A percentile compares a stretch with the other conserved stretches of the same genome.
Conservation (phyloP, 2,329 filamentous ascomycete genomes). For the Fusarium anguioides region DNA sequence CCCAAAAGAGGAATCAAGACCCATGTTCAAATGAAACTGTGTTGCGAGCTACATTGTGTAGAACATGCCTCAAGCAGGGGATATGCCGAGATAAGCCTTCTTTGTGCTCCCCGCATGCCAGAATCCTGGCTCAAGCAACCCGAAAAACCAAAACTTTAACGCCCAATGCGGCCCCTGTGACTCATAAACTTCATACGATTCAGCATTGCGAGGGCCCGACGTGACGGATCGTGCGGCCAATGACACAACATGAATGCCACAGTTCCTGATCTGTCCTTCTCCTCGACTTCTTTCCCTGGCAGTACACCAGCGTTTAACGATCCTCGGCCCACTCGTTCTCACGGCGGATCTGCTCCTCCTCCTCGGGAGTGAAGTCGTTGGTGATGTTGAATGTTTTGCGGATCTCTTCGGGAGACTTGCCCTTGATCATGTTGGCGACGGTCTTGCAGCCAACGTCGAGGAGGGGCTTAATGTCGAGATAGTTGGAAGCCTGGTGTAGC, state of each 20-base stretch:
- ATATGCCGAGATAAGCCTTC: slow-evolving; percentile 4
- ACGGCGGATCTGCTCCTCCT: slow-evolving; percentile 95
- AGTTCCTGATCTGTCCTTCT: background rate
- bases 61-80: background rate
- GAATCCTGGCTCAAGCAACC: slow-evolving; percentile 35
- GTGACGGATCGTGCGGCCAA: background rate
- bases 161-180: slow-evolving; percentile 34
- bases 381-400: slow-evolving; percentile 99
- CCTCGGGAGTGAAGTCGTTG: slow-evolving; percentile 98
- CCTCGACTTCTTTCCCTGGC: background rate
- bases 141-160: slow-evolving; percentile 41
- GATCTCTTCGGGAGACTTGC: slow-evolving; percentile 99
- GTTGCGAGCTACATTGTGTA: slow-evolving; percentile 6
- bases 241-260: background rate
- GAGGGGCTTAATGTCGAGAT: slow-evolving; percentile 97
- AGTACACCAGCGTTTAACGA: slow-evolving; percentile 60
- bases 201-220: background rate
- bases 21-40: slow-evolving; percentile 20
- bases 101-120: slow-evolving; percentile 29
- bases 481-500: slow-evolving; percentile 83
- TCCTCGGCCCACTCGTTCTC: slow-evolving; percentile 95
- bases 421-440: slow-evolving; percentile 99
- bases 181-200: slow-evolving; percentile 22
- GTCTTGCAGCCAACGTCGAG: slow-evolving; percentile 99
- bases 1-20: slow-evolving; percentile 10